Evolutionary conservation across 257 asterid species (phyloP).

Genomic region (Jasminum sambac): DNA sequence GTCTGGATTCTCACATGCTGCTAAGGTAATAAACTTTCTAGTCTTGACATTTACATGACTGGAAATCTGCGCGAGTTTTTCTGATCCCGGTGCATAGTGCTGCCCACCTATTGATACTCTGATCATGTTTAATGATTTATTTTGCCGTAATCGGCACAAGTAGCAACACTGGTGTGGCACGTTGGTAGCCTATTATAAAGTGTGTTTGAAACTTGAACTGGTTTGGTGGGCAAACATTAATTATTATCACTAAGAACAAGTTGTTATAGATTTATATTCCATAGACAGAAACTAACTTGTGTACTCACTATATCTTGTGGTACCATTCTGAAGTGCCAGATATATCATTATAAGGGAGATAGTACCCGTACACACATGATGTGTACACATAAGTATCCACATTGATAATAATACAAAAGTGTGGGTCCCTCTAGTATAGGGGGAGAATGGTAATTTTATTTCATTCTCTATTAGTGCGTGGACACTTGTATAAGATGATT

Average conservation of each 20-base stretch:
- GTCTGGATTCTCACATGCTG: conserved; percentile 82
- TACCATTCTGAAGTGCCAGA: background rate
- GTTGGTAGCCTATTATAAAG: conserved; percentile 2
- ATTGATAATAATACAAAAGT: no score
- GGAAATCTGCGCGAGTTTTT: background rate
- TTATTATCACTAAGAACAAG: background rate
- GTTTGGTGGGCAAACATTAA: background rate
- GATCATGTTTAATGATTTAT: background rate
- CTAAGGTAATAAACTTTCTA: conserved; percentile 58
- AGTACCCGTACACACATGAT: no score
- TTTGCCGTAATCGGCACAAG: conserved; percentile 16
- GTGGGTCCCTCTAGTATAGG: no score
- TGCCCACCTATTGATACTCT: conserved; percentile 7
- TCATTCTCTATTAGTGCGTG: no score
- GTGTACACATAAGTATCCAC: no score
- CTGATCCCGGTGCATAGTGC: background rate
- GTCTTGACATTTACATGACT: conserved; percentile 1
- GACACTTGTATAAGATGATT: no score
- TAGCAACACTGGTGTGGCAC: conserved; percentile 17
- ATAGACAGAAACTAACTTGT: no score
- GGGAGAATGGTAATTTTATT: no score
- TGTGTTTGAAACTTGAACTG: conserved; percentile 9
- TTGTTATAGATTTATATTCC: background rate
- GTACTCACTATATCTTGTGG: background rate
- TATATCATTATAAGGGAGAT: no score